Base-by-base conservation (phyloP, 768 basidiomycete species). In the Amanita brunnescens region DNA sequence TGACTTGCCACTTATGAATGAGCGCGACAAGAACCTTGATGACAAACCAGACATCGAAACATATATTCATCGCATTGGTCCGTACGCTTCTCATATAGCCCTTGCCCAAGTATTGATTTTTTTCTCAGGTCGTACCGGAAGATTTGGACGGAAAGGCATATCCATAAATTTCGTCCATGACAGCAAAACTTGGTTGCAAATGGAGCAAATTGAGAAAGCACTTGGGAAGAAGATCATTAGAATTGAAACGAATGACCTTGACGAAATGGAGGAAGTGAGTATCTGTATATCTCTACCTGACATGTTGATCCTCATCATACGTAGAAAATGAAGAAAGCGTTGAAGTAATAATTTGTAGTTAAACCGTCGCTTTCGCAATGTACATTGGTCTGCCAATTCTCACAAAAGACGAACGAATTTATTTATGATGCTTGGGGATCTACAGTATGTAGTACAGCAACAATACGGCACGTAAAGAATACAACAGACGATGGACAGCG, bases 81-180 rank as follows among this genome's bases (percentile, higher is more conserved):
- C 30, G 84, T 70, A 6, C 13, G 4, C 32, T 16, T 45, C 42
- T 26, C 53, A 34, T 21, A 18, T 41, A 23, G 6, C 24, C 21
- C 52, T 20, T 52, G 10, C n/a, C 40, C 26, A 16, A n/a, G 39
- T 23, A 35, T 32, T 42, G 43, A 39, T 47, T 16, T 38, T 39
- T n/a, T 53, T 3, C 57, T 5, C 20, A 97, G 94, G 95, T 45
- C 90, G 96, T 49, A 99, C 96, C 42, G 96, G 96, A 52, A 88
- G 96, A 39, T 99, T 99, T 65, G 96, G 96, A 49, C 84, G 96
- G 40, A 92, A 91, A 66, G 96, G 96, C 4, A 89, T 97, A 48
- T 93, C 93, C 30, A 90, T 99, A 63, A 96, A 96, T 67, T 98
- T 99, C 62, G 94, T 97, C 12, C 91, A 97, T 65, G 85, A 98